Evolutionary conservation across 148 eudicot species (phyloP).

Genomic region (Chenopodium album): DNA sequence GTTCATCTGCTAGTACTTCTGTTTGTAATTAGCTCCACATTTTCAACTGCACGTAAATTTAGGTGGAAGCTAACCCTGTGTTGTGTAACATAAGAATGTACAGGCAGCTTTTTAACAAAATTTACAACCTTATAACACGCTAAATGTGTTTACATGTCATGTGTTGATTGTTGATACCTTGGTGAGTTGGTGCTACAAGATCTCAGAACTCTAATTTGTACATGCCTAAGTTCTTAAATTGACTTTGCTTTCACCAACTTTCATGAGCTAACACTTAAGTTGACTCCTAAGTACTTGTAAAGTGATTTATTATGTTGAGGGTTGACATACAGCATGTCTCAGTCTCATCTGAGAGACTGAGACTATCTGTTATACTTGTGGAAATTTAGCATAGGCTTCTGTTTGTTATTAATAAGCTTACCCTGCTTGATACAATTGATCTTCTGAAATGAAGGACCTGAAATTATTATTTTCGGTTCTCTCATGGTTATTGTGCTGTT

Average conservation of each 20-base stretch:
- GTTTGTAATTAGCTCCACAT: not conserved
- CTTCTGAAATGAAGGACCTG: not conserved
- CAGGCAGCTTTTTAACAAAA: not conserved
- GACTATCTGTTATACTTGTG: not conserved
- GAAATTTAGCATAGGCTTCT: not conserved
- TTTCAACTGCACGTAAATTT: not conserved
- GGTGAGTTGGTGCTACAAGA: not conserved
- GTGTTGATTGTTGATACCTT: not conserved
- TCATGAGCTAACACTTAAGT: not conserved
- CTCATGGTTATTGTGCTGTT: constrained; percentile 12
- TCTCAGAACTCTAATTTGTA: not conserved
- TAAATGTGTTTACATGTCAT: not conserved
- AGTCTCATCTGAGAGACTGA: too few species aligned
- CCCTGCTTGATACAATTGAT: not conserved
- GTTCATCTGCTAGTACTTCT: not conserved
- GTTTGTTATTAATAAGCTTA: not conserved
- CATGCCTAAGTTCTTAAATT: not conserved
- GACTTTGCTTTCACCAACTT: not conserved
- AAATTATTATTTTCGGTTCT: not conserved
- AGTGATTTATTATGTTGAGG: too few species aligned
- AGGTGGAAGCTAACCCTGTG: not conserved
- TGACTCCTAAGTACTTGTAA: too few species aligned
- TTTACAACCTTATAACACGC: too few species aligned
- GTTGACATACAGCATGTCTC: too few species aligned
- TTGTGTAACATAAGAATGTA: not conserved